Conservation (phyloP, 345 rosid genomes). For the Psidium guajava region DNA sequence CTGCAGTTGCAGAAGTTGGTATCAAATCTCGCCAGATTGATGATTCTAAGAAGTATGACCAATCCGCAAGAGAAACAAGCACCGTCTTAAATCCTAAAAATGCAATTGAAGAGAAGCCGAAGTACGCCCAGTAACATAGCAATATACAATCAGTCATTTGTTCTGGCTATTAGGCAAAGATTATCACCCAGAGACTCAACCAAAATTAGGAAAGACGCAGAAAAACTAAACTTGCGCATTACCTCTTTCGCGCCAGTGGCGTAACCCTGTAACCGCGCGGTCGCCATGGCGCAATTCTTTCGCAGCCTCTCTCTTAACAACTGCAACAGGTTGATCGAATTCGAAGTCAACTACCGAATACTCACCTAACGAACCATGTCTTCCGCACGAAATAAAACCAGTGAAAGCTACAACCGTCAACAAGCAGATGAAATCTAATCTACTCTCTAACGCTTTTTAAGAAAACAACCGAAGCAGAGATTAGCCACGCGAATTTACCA, state of each 20-base stretch:
- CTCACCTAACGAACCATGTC: not conserved
- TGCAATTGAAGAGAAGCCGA: not conserved
- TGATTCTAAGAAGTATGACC: not conserved
- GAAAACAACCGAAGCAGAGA: not conserved
- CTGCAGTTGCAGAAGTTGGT: not conserved
- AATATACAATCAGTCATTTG: not conserved
- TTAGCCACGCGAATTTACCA: not conserved
- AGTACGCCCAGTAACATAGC: not conserved
- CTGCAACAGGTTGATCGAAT: not conserved
- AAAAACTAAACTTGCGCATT: not conserved
- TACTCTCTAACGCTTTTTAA: not conserved
- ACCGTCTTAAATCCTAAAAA: not conserved
- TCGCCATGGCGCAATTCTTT: conserved; percentile 34
- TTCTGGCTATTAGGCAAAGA: conserved; percentile 10
- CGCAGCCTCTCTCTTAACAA: conserved; percentile 18
- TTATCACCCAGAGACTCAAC: conserved; percentile 9
- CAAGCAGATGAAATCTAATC: not conserved
- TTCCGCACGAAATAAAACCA: not conserved
- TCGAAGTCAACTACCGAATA: not conserved
- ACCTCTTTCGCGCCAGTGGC: conserved; percentile 24
- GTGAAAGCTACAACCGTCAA: not conserved
- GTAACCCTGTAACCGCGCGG: conserved; percentile 27
- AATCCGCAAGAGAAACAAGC: not conserved
- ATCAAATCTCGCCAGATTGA: not conserved
- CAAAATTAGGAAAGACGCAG: not conserved